phyloP scores from a whole-genome alignment of 2,329 filamentous ascomycete species.

The Phoma herbarum region DNA sequence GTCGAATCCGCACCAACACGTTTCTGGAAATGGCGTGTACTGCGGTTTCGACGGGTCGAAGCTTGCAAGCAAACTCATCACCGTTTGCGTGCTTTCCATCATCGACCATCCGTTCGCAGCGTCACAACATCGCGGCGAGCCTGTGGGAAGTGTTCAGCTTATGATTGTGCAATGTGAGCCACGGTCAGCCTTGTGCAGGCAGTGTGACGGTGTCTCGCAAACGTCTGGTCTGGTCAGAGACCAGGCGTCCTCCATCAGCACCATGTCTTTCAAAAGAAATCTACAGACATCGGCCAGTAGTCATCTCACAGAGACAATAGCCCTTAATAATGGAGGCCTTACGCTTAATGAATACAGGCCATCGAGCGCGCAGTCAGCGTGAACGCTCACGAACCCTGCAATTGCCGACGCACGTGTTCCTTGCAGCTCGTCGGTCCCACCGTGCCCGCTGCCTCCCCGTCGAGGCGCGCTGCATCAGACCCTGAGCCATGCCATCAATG shows the following conservation, averaged over 20 bases:
- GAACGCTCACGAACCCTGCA: background rate
- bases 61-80: background rate
- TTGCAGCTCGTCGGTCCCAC: conserved; percentile 6
- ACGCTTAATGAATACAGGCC: background rate
- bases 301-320: background rate
- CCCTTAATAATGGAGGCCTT: background rate
- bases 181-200: conserved; percentile 1
- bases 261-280: background rate
- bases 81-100: background rate
- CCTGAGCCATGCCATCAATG: conserved; percentile 12
- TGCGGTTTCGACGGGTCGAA: background rate
- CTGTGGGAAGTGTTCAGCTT: conserved; percentile 4
- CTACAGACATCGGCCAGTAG: background rate
- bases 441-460: background rate
- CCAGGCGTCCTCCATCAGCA: background rate
- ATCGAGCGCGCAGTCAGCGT: background rate
- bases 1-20: background rate
- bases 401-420: conserved; percentile 10
- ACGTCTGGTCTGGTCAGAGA: background rate
- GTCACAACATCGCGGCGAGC: background rate
- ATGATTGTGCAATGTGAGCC: background rate
- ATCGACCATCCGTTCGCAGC: conserved; percentile 3
- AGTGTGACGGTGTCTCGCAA: conserved; percentile 1
- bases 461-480: conserved; percentile 11
- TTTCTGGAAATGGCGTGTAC: background rate